Conservation (phyloP, 371 early-diverging fungal species). For the Haplosporangium sp. region DNA sequence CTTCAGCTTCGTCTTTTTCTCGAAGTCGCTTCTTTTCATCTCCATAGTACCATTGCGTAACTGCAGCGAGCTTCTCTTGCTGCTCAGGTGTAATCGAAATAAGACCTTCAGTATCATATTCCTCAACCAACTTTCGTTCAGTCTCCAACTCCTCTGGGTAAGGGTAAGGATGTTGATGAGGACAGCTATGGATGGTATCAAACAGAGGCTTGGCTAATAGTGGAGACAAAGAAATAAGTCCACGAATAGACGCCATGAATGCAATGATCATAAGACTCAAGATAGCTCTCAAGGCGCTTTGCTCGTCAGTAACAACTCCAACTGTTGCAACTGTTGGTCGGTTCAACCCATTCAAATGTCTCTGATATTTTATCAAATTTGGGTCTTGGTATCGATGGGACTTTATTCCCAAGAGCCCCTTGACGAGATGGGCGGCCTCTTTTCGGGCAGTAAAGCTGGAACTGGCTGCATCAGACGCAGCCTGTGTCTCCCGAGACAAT, state of each 20-base stretch:
- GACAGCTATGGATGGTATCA: constrained; percentile 51
- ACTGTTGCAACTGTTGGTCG: constrained; percentile 42
- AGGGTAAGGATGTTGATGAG: constrained; percentile 46
- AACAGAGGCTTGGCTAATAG: constrained; percentile 33
- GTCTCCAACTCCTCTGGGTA: constrained; percentile 43
- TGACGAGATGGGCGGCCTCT: constrained; percentile 33
- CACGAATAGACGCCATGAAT: constrained; percentile 39
- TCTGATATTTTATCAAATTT: constrained; percentile 9
- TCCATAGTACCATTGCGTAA: background rate
- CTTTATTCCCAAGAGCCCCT: constrained; percentile 45
- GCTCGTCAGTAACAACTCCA: constrained; percentile 38
- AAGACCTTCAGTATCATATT: background rate
- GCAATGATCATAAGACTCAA: constrained; percentile 27
- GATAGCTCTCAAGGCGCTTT: constrained; percentile 17
- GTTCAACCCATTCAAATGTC: constrained; percentile 17
- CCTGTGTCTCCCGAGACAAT: constrained; percentile 6
- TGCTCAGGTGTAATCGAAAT: background rate
- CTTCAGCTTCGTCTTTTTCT: constrained; percentile 3
- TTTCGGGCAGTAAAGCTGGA: constrained; percentile 18
- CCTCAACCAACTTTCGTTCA: constrained; percentile 23
- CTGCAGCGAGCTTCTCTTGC: background rate
- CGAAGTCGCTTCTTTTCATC: constrained; percentile 11
- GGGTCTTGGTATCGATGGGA: constrained; percentile 32
- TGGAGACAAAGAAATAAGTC: constrained; percentile 41
- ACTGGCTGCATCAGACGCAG: constrained; percentile 2